phyloP scores from a whole-genome alignment of 495 filamentous ascomycete species.

The Cercophora newfieldiana region DNA sequence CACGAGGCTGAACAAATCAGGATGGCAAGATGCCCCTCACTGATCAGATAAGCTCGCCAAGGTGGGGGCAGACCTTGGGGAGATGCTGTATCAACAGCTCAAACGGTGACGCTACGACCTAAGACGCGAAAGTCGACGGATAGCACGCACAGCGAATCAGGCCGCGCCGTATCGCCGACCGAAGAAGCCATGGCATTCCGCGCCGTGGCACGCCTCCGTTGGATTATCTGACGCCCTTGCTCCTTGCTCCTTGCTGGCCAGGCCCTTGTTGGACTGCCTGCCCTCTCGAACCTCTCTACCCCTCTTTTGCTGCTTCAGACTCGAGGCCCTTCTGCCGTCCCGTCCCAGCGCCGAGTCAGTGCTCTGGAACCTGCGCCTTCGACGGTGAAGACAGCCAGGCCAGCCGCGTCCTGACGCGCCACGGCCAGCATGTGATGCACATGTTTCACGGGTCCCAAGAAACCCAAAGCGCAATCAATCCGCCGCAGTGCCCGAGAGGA shows the following conservation, averaged over 20 bases:
- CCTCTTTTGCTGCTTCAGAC: neutral
- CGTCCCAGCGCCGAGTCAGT: neutral
- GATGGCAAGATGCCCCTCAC: conserved; percentile 2
- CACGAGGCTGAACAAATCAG: conserved; percentile 23
- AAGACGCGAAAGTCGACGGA: neutral
- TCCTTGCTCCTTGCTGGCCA: neutral
- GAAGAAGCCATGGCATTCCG: neutral
- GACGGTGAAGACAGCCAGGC: neutral
- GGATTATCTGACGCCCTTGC: neutral
- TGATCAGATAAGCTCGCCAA: neutral
- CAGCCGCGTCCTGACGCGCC: conserved; percentile 14
- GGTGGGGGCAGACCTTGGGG: conserved; percentile 9
- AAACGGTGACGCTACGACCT: neutral
- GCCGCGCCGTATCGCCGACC: neutral
- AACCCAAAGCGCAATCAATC: conserved; percentile 26
- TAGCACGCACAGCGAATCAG: neutral
- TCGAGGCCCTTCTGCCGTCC: neutral
- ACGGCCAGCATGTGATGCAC: conserved; percentile 29
- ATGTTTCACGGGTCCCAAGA: conserved; percentile 19
- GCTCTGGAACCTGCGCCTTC: neutral
- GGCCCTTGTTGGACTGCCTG: neutral
- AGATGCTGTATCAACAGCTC: neutral
- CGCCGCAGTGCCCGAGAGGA: conserved; percentile 22
- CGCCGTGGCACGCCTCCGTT: neutral
- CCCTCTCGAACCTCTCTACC: neutral